Evolutionary conservation across 345 rosid species (phyloP), one percentile per base, ranked within the genome.

Genomic region (Pugionium dolabratum): DNA sequence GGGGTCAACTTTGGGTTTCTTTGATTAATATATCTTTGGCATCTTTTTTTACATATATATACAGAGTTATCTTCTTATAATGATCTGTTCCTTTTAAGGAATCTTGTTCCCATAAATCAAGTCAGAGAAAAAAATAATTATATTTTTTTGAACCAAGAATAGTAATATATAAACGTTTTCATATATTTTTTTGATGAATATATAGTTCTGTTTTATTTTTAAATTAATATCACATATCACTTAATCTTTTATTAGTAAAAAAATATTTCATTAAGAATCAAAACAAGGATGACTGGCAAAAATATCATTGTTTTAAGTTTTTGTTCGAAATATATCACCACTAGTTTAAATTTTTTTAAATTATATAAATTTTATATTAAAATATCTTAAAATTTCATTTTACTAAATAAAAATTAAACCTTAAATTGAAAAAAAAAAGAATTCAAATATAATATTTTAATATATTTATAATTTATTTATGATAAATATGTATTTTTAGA

Each of bases 21-120:
- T 28, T 27, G 9, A 41, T 26, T 48, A 40, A 26, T 26, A 28
- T 30, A 30, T 37, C 9, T 49, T 10, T 69, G 66, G 36, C 30
- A 69, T 59, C 33, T 60, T 37, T 59, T 10, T n/a, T 6, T 31
- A 37, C 33, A 51, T 27, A 44, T 43, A 47, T 39, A 43, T 26
- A 33, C 37, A 35, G 37, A 18, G 5, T 39, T 59, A 30, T 59
- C 43, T 25, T 25, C 11, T 40, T 45, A 32, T 7, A 47, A 57
- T 67, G 58, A 42, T 42, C 28, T 70, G 75, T 71, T 59, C n/a
- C 64, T 54, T 55, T 63, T 63, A 63, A 63, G 75, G 75, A 63
- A 32, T 71, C 75, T 58, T 63, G 75, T 71, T 27, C 49, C 75
- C 69, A 39, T 4, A 53, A 54, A 53, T 54, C 56, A 36, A 52